Evolutionary conservation across 371 early-diverging fungal genomes (phyloP), one percentile per base, ranked within the genome.

Genomic region (Massospora cicadina): DNA sequence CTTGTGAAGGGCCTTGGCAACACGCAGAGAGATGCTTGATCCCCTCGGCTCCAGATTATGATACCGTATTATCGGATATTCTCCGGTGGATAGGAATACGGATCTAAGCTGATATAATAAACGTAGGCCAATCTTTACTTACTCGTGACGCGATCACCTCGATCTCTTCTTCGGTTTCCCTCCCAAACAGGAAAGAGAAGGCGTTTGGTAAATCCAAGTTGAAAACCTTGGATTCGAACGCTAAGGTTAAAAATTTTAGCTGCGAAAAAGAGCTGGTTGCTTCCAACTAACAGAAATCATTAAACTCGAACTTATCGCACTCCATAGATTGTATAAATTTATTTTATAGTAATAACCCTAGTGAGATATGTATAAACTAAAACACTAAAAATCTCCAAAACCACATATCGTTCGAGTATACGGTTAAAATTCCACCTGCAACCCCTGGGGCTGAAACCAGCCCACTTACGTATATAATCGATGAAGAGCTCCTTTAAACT

Each of bases 41-140:
- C 27, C 57, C 27, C 60, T 33, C 24, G 17, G 10, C 29, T 85
- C 86, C 69, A 83, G 78, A 54, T 86, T 79, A 71, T 85, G 86
- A 67, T 89, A 93, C 58, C 93, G 77, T 58, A 98, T 89, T 64
- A 88, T 78, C 0, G 97, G 97, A 63, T 76, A 79, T 65, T 91
- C 90, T 32, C 86, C 89, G 43, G 94, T 74, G 2, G 88, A 78
- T 0, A 81, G 83, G 70, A 85, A 85, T 0, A 89, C 79, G 55
- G 85, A 86, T 2, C 83, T 74, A 23, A 89, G 71, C 81, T 82
- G 68, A 13, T 32, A 1, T 63, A 30, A 27, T 7, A 60, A 60
- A n/a, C 2, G 2, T 12, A 3, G 12, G 2, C 23, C 7, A 2
- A 26, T 2, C 65, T 71, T 55, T 66, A 21, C 64, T 62, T 68